phyloP scores from a whole-genome alignment of 192 early-diverging fungal genomes.

The Cetraspora pellucida region DNA sequence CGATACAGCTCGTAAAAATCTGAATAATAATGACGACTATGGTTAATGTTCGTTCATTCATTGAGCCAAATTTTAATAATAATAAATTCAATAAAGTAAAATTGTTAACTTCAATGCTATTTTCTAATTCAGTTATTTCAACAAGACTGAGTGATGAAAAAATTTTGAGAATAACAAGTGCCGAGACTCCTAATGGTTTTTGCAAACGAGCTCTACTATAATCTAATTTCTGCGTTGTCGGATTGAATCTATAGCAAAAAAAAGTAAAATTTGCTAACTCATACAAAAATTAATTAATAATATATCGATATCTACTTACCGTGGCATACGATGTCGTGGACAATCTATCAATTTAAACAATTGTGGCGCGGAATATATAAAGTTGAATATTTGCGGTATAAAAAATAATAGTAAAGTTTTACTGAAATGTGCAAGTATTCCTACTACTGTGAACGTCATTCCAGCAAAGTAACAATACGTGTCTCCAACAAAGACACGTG shows the following conservation, averaged over 20 bases:
- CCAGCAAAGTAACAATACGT: slow-evolving; percentile 98
- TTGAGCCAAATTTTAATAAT: slow-evolving; percentile 75
- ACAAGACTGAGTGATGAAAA: slow-evolving; percentile 24
- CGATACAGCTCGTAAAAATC: slow-evolving; percentile 62
- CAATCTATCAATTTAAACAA: slow-evolving; percentile 92
- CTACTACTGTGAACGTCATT: slow-evolving; percentile 98
- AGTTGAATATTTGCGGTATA: slow-evolving; percentile 97
- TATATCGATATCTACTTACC: slow-evolving; percentile 44
- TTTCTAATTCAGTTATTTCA: slow-evolving; percentile 31
- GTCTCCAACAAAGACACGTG: slow-evolving; percentile 93
- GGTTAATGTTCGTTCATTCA: slow-evolving; percentile 68
- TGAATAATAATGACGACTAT: slow-evolving; percentile 70
- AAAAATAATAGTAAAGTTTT: slow-evolving; percentile 95
- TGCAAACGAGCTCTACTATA: slow-evolving; percentile 1
- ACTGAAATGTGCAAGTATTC: slow-evolving; percentile 90
- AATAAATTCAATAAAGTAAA: slow-evolving; percentile 91
- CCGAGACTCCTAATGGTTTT: background rate
- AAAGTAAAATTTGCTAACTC: slow-evolving; percentile 26
- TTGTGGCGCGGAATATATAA: slow-evolving; percentile 93
- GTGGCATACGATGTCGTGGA: slow-evolving; percentile 93
- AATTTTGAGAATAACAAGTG: slow-evolving; percentile 32
- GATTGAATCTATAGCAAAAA: slow-evolving; percentile 28
- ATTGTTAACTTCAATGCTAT: slow-evolving; percentile 73
- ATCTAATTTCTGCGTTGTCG: slow-evolving; percentile 23
- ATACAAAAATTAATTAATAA: slow-evolving; percentile 36